Percentiles rank a stretch among this genome's conserved stretches.
Evolutionary conservation across 495 filamentous ascomycete genomes (phyloP).

Genomic region (Daldinia vernicosa): DNA sequence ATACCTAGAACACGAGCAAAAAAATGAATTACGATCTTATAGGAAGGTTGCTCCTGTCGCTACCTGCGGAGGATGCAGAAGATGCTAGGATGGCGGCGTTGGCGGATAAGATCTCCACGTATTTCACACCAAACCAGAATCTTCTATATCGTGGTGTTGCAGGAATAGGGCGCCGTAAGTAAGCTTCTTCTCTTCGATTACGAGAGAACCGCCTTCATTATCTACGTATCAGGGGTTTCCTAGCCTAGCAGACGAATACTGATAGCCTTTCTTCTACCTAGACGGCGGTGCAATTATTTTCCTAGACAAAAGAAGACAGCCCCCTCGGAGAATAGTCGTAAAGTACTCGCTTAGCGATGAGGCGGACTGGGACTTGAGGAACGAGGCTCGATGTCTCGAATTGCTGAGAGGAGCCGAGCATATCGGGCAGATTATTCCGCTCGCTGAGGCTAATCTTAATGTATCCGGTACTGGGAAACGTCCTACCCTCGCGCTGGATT

Average conservation of each 20-base stretch:
- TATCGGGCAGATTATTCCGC: slow-evolving; percentile 22
- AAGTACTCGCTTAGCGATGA: slow-evolving; percentile 32
- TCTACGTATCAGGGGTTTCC: too few relatives aligned
- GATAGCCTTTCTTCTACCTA: background rate
- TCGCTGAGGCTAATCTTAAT: slow-evolving; percentile 12
- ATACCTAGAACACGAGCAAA: background rate
- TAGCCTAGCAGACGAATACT: background rate
- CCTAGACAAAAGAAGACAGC: background rate
- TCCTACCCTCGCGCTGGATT: slow-evolving; percentile 35
- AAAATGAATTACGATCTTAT: background rate
- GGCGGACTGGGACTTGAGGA: slow-evolving; percentile 18
- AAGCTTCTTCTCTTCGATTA: background rate
- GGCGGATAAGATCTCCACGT: slow-evolving; percentile 3
- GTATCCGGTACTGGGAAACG: slow-evolving; percentile 8
- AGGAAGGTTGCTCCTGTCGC: background rate
- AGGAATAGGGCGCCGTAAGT: slow-evolving; percentile 26
- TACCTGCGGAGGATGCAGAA: background rate
- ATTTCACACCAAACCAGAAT: slow-evolving; percentile 4
- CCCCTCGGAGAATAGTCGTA: slow-evolving; percentile 18
- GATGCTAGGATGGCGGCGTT: background rate
- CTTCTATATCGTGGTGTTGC: slow-evolving; percentile 12
- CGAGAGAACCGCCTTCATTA: background rate
- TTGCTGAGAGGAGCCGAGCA: slow-evolving; percentile 35
- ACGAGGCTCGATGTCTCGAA: slow-evolving; percentile 26
- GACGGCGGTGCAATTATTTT: slow-evolving; percentile 24